Evolutionary conservation across 202 grass and related monocot species (phyloP).

Genomic region (Alloteropsis angusta): DNA sequence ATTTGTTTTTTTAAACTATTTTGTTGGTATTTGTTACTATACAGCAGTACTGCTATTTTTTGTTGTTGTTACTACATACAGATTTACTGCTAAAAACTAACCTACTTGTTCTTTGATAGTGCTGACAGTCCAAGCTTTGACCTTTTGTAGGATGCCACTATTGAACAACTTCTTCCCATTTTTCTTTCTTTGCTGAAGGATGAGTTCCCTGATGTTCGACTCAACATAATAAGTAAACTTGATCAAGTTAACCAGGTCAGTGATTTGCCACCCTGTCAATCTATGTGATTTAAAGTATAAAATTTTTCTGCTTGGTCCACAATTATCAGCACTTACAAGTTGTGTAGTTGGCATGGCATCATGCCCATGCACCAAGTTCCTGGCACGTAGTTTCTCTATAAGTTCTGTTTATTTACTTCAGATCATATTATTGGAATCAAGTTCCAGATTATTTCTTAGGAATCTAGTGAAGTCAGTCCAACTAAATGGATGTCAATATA

Average conservation of each 20-base stretch:
- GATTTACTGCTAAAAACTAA: neutral
- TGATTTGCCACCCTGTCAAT: neutral
- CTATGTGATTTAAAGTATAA: no score
- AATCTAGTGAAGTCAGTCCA: no score
- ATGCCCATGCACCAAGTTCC: no score
- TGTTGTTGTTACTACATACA: neutral
- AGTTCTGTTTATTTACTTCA: no score
- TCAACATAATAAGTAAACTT: slow-evolving; percentile 87
- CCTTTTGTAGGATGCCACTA: slow-evolving; percentile 52
- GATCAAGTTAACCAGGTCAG: slow-evolving; percentile 76
- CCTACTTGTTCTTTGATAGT: neutral
- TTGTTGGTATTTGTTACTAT: neutral
- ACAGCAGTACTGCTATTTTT: neutral
- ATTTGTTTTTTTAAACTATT: no score
- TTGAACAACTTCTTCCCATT: slow-evolving; percentile 81
- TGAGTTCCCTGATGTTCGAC: slow-evolving; percentile 80
- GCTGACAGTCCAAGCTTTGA: neutral
- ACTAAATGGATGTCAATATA: no score
- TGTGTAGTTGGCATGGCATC: no score
- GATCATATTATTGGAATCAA: no score
- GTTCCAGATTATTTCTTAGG: no score
- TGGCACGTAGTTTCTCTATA: no score
- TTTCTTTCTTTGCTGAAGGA: slow-evolving; percentile 80
- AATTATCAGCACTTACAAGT: no score
- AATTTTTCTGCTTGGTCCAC: no score